Percentiles rank a stretch among this genome's conserved stretches.
Evolutionary conservation across 2,329 filamentous ascomycete species (phyloP).

Genomic region (Epichloe brachyelytri): DNA sequence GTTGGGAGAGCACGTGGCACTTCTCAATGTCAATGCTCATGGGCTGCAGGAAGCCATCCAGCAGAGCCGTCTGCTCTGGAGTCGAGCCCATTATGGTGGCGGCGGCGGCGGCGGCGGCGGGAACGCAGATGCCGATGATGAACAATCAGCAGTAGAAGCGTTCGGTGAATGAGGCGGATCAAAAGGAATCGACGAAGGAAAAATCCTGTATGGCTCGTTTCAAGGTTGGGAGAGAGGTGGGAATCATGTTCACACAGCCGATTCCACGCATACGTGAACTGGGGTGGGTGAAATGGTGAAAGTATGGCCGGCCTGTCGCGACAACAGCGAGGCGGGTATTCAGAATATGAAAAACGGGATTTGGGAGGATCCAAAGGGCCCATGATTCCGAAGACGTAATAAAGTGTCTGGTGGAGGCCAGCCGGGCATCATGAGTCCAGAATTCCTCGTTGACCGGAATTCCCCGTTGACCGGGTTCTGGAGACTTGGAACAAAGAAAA

Average conservation of each 20-base stretch:
- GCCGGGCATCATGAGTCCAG: too few species aligned
- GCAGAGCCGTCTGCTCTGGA: constrained; percentile 6
- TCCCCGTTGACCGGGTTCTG: too few species aligned
- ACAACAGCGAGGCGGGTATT: too few species aligned
- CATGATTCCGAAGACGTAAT: too few species aligned
- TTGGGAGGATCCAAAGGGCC: too few species aligned
- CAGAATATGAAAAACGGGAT: too few species aligned
- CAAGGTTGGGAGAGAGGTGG: neutral
- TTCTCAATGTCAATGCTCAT: constrained; percentile 34
- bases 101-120: neutral
- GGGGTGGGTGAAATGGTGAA: too few species aligned
- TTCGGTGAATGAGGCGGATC: neutral
- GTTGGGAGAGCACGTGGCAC: constrained; percentile 32
- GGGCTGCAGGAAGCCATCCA: constrained; percentile 36
- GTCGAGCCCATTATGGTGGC: constrained; percentile 3
- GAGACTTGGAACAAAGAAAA: too few species aligned
- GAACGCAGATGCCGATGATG: neutral
- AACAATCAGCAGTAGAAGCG: neutral
- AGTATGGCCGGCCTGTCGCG: too few species aligned
- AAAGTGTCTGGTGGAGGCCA: too few species aligned
- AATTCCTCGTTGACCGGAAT: too few species aligned
- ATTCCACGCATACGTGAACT: neutral
- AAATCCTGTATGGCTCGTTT: neutral
- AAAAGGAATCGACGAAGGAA: neutral
- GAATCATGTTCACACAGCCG: neutral